Conservation (phyloP, 2,329 filamentous ascomycete genomes). For the Apiospora kogelbergensis region DNA sequence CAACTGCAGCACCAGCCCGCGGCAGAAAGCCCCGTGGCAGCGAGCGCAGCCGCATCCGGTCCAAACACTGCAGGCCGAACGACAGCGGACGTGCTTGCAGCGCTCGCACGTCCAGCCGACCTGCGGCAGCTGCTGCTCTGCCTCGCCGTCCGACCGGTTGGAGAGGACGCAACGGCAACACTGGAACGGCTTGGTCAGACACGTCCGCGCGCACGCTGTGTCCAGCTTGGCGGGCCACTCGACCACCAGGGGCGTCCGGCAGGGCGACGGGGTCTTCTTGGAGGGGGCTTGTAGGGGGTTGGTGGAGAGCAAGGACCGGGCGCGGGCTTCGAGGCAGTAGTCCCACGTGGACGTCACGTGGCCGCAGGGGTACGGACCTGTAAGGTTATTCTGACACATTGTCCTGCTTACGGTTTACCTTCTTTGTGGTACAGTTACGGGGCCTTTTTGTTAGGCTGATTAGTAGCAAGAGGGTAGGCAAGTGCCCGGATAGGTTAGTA, state of each 20-base stretch:
- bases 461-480: neutral
- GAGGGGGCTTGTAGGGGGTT: neutral
- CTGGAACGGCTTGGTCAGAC: slow-evolving; percentile 22
- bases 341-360: slow-evolving; percentile 18
- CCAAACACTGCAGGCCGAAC: neutral
- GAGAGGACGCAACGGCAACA: slow-evolving; percentile 19
- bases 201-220: slow-evolving; percentile 20
- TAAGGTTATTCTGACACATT: slow-evolving; percentile 17
- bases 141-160: slow-evolving; percentile 14
- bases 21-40: neutral
- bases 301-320: slow-evolving; percentile 15
- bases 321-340: slow-evolving; percentile 20
- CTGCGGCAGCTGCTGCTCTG: slow-evolving; percentile 14
- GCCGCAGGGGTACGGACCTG: slow-evolving; percentile 25
- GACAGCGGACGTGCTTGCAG: slow-evolving; percentile 6
- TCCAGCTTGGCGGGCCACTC: slow-evolving; percentile 17
- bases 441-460: neutral
- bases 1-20: neutral
- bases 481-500: neutral
- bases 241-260: slow-evolving; percentile 4
- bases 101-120: slow-evolving; percentile 22
- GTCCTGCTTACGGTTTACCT: too few relatives aligned
- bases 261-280: slow-evolving; percentile 9
- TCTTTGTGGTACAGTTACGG: too few relatives aligned
- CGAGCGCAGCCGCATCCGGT: neutral